Base-by-base conservation (phyloP, 2,329 filamentous ascomycete genomes). In the Sporothrix schenckii region DNA sequence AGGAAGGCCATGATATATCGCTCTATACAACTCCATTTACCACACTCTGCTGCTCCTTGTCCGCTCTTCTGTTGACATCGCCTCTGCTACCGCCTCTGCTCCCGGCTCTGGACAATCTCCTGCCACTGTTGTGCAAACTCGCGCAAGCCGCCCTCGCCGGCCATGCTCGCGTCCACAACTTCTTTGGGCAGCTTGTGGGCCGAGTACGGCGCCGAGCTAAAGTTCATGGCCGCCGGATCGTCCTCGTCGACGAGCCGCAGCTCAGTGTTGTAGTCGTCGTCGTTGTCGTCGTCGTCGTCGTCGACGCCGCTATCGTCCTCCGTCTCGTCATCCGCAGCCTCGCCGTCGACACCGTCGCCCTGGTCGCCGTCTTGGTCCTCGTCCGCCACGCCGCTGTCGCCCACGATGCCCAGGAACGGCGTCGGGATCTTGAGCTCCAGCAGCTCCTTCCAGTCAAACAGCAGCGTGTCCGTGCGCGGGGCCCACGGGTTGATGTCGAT, bases 401-500 rank as follows among this genome's bases (percentile, higher is more conserved):
- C 76, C 14, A 74, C 78, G 76, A 77, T 78, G 0, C 87, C 87
- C 39, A 89, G 82, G 19, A 89, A 78, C 1, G 87, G 86, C 56
- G 80, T 79, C 1, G 87, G 85, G 10, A 91, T 88, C 49, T 89
- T 84, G 81, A 92, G 86, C 0, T 87, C 88, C 71, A 98, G 83
- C 53, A 99, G 84, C 81, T 98, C 94, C 72, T 91, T 79, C 95
- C 95, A 99, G 56, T 89, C 90, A 78, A 97, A 99, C 0, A 97
- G 83, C 58, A 98, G 80, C 4, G 92, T 91, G 81, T 99, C 95
- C 0, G 95, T 99, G 72, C 92, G 85, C 54, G 89, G 87, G 0
- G 94, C 94, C 92, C 94, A 99, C 0, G 95, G 93, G 77, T 98
- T 98, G 77, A 99, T 91, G 78, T 99, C 95, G 65, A 99, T 90